phyloP scores from a whole-genome alignment of 208 protist genomes.

The Trypanosoma platydactyli region DNA sequence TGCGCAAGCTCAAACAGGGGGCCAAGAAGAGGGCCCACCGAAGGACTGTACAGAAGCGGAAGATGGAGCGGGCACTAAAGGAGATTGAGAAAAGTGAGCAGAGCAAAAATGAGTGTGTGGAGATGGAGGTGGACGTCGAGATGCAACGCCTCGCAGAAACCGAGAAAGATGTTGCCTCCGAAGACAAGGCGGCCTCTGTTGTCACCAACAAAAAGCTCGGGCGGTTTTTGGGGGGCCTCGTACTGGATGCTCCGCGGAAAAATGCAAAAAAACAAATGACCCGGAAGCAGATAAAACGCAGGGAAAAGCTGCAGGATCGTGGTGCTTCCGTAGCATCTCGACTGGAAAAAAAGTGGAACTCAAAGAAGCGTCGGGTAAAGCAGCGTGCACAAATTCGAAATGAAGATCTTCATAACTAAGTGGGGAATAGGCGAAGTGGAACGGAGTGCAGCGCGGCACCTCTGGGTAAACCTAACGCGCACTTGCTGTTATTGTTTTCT shows the following conservation, averaged over 20 bases:
- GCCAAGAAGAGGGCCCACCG: constrained; percentile 84
- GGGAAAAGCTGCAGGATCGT: constrained; percentile 56
- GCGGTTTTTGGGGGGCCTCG: constrained; percentile 60
- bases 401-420: constrained; percentile 67
- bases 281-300: constrained; percentile 71
- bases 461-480: too few species aligned
- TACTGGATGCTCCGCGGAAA: constrained; percentile 52
- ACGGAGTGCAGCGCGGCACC: too few species aligned
- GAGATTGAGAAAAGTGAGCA: constrained; percentile 50
- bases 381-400: constrained; percentile 84
- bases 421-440: not conserved
- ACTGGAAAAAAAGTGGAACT: constrained; percentile 62
- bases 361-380: constrained; percentile 87
- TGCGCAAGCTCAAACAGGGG: constrained; percentile 90
- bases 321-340: constrained; percentile 53
- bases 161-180: constrained; percentile 4
- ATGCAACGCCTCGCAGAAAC: constrained; percentile 46
- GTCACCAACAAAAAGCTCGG: constrained; percentile 35
- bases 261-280: constrained; percentile 76
- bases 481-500: constrained; percentile 25
- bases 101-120: constrained; percentile 38
- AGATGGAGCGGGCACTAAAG: constrained; percentile 57
- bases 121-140: constrained; percentile 65
- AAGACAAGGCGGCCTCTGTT: constrained; percentile 8
- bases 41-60: constrained; percentile 88